Base-by-base conservation (phyloP, 1,284 basidiomycete species). In the Trametes versicolor region DNA sequence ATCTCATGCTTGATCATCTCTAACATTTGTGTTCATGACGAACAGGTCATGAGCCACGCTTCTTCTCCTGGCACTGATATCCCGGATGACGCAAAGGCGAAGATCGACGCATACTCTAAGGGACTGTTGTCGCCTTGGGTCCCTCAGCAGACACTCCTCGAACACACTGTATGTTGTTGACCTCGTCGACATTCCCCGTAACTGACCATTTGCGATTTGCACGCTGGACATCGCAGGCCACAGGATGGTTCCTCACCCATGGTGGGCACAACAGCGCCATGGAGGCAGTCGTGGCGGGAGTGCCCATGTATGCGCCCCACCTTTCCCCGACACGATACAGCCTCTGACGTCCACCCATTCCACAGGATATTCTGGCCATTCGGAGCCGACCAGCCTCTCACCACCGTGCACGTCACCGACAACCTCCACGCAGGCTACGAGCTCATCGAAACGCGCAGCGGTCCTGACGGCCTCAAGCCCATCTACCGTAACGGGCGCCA, bases 401-500 rank as follows among this genome's bases (percentile, higher is more conserved):
- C 68, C 55, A 69, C 71, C 32, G 64, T 70, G 13, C 62, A 67
- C 39, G 47, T 71, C n/a, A 64, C 62, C 27, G 62, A 65, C 7
- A 71, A 55, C 45, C 66, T 72, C 36, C 57, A 71, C 17, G 68
- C 70, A 7, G 73, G 71, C 4, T 75, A 75, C 62, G 74, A 76
- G 69, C 67, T 76, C 8, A 50, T 74, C 53, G 73, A 76, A 58
- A 71, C 72, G 13, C 72, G 75, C 21, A 70, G 29, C 13, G 74
- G 72, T 7, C 17, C 45, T 1, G 39, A 69, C n/a, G 74, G 72
- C 3, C 70, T 57, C 17, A 63, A 66, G 63, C 65, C 61, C 2
- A 63, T 65, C 23, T 69, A 62, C 43, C 71, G 69, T 27, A 66
- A 48, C 9, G 67, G 66, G 0, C 63, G 64, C 55, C 58, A 62